Evolutionary conservation across 2,329 filamentous ascomycete genomes (phyloP).

Genomic region (Talaromyces islandicus): DNA sequence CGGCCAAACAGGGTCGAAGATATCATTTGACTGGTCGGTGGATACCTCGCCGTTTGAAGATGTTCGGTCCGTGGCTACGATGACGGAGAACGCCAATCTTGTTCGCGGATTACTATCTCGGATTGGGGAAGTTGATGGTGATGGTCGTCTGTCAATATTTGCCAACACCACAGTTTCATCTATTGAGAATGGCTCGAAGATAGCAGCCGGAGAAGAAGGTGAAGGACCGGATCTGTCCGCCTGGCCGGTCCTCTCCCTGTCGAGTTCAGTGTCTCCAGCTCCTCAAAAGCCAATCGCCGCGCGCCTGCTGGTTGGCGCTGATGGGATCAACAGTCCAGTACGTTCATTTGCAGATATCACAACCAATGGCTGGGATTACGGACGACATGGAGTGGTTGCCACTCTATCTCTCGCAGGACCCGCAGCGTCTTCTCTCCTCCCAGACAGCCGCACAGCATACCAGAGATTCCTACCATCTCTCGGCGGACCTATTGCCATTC

Average conservation of each 20-base stretch:
- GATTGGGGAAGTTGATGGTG: slow-evolving; percentile 55
- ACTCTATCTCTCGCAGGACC: slow-evolving; percentile 64
- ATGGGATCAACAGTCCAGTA: slow-evolving; percentile 92
- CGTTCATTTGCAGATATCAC: slow-evolving; percentile 81
- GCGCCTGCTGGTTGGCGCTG: slow-evolving; percentile 81
- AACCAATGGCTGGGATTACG: slow-evolving; percentile 88
- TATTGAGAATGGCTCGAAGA: slow-evolving; percentile 65
- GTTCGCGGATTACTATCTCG: slow-evolving; percentile 69
- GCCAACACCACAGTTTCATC: slow-evolving; percentile 71
- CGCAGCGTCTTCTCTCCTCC: slow-evolving; percentile 20
- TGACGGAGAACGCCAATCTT: slow-evolving; percentile 92
- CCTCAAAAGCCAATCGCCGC: slow-evolving; percentile 60
- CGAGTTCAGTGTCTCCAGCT: slow-evolving; percentile 40
- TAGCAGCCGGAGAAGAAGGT: slow-evolving; percentile 19
- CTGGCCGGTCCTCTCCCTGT: slow-evolving; percentile 79
- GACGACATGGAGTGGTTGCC: slow-evolving; percentile 82
- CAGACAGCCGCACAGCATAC: slow-evolving; percentile 68
- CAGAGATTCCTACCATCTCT: slow-evolving; percentile 85
- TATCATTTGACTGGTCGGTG: slow-evolving; percentile 75
- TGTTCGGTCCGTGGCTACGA: slow-evolving; percentile 73
- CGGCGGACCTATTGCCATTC: slow-evolving; percentile 76
- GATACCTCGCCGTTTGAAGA: slow-evolving; percentile 43
- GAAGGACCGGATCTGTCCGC: slow-evolving; percentile 69
- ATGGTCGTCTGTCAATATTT: slow-evolving; percentile 51
- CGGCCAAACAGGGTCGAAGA: slow-evolving; percentile 76